Percentiles rank a stretch among this genome's conserved stretches.
phyloP scores from a whole-genome alignment of 768 basidiomycete genomes.

The Suillus decipiens region DNA sequence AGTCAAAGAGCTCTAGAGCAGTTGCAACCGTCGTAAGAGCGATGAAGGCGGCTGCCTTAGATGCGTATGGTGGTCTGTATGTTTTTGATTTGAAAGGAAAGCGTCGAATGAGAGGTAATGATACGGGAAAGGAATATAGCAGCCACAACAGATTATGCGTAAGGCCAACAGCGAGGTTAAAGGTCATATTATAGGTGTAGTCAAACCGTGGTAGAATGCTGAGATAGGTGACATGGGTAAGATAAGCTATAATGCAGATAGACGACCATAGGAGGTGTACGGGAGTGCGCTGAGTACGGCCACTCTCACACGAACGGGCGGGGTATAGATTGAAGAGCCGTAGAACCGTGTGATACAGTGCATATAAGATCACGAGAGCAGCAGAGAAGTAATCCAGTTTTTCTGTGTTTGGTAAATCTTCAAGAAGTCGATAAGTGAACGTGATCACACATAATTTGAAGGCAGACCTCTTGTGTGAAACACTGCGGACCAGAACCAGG shows the following conservation, averaged over 20 bases:
- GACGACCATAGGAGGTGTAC: constrained; percentile 45
- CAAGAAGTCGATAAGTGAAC: constrained; percentile 8
- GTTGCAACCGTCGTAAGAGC: constrained; percentile 73
- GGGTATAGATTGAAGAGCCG: constrained; percentile 79
- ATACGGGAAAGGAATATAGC: constrained; percentile 60
- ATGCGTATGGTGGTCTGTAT: constrained; percentile 59
- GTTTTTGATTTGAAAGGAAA: constrained; percentile 55
- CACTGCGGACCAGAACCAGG: constrained; percentile 90
- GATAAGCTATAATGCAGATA: constrained; percentile 55
- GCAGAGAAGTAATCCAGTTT: constrained; percentile 96
- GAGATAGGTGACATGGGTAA: constrained; percentile 80
- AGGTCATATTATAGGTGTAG: constrained; percentile 91
- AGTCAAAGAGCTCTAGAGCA: constrained; percentile 86
- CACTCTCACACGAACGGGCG: constrained; percentile 22
- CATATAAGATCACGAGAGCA: constrained; percentile 77
- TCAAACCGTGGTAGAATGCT: constrained; percentile 77
- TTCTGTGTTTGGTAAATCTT: constrained; percentile 84
- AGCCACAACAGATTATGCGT: constrained; percentile 84
- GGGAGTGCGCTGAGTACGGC: constrained; percentile 18
- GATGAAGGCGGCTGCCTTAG: constrained; percentile 61
- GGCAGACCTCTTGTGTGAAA: constrained; percentile 89
- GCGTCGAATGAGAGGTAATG: constrained; percentile 48
- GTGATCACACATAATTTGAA: not conserved
- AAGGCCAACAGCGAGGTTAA: constrained; percentile 77
- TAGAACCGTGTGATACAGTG: constrained; percentile 75